Evolutionary conservation across 805 yeast genomes (phyloP).

Genomic region (Kluyveromyces aestuarii): DNA sequence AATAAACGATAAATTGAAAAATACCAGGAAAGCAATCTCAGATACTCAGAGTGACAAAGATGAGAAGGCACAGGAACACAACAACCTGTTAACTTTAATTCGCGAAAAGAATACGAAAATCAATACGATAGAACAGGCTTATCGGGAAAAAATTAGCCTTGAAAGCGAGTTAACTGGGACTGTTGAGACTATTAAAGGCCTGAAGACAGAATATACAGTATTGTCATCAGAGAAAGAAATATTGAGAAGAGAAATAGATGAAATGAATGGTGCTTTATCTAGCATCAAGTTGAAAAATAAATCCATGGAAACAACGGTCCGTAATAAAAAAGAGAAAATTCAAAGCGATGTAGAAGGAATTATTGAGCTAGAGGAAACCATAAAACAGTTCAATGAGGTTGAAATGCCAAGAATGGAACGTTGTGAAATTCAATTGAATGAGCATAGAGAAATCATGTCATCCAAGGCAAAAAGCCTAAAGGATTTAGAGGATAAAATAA

Average conservation of each 20-base stretch:
- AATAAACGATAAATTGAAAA: conserved; percentile 14
- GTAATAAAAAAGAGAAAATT: neutral
- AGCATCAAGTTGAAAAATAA: neutral
- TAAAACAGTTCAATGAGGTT: conserved; percentile 8
- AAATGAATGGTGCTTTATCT: neutral
- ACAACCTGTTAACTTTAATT: conserved; percentile 12
- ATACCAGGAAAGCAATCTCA: conserved; percentile 16
- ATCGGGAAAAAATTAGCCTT: conserved; percentile 3
- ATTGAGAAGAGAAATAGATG: conserved; percentile 1
- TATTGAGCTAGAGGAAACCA: conserved; percentile 4
- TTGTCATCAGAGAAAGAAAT: conserved; percentile 4
- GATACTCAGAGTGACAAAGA: conserved; percentile 20
- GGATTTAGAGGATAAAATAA: conserved; percentile 19
- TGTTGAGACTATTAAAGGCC: conserved; percentile 4
- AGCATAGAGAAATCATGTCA: conserved; percentile 15
- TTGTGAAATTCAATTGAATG: conserved; percentile 15
- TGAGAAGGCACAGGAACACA: conserved; percentile 13
- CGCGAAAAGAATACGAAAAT: conserved; percentile 15
- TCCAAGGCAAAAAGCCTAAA: conserved; percentile 14
- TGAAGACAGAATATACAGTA: conserved; percentile 6
- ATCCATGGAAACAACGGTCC: neutral
- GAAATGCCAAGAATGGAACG: conserved; percentile 8
- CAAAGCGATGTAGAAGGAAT: conserved; percentile 18
- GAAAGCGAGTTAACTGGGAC: conserved; percentile 7
- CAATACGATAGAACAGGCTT: conserved; percentile 16